Evolutionary conservation across 2,329 filamentous ascomycete species (phyloP), one percentile per base, ranked within the genome.

Genomic region (Aspergillus ruber): DNA sequence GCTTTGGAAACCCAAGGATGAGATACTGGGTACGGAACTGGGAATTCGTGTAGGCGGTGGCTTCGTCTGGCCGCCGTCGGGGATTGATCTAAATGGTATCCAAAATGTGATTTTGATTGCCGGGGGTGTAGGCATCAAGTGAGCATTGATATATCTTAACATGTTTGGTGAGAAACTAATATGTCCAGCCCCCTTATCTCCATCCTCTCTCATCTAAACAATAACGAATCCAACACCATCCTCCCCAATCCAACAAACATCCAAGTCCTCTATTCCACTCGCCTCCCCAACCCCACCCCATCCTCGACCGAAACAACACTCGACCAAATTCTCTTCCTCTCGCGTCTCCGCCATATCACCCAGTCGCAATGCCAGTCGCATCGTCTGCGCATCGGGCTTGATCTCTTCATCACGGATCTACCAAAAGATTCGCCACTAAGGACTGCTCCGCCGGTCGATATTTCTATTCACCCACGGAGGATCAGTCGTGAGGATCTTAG

Each of bases 111-210:
- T 95, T 3, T 83, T 95, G 52, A 75, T 94, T 12, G 88, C 88
- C 0, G 88, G 88, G 1, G 89, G 88, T 1, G 83, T 94, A 18
- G 88, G 89, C 0, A 84, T 94, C 48, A 94, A 94, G 80, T 82
- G 25, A n/a, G 41, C 23, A 7, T n/a, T 10, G 46, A 33, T 33
- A n/a, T 33, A 33, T 33, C 29, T 3, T 20, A 20, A 20, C 20
- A 20, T 20, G 20, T 4, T 20, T 20, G 20, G 20, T 20, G 13
- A 32, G 29, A 43, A 43, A 33, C 45, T 54, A 45, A 59, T 29
- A 59, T 29, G 18, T n/a, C 29, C 15, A 82, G 79, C 58, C 88
- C 88, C 0, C 70, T 91, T 4, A 79, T 89, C 47, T 88, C 86
- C 46, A 91, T 91, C 64, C 70, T 89, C 43, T 75, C 79, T 13